phyloP scores from a whole-genome alignment of 2,329 filamentous ascomycete species.

The Alternaria sp. region DNA sequence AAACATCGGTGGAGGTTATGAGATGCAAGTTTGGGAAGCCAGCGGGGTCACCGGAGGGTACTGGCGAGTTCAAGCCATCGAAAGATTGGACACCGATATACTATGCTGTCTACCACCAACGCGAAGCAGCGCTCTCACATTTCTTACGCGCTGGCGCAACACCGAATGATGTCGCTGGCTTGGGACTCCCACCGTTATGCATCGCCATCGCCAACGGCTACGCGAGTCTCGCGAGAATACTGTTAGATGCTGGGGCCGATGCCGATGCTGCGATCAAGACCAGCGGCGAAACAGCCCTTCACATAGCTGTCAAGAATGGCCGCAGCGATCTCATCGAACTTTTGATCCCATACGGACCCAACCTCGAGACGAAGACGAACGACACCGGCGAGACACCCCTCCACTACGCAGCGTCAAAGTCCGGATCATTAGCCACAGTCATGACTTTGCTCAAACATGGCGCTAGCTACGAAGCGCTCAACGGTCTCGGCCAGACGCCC shows the following conservation, averaged over 20 bases:
- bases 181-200: constrained; percentile 34
- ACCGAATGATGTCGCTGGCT: constrained; percentile 30
- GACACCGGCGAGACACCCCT: constrained; percentile 38
- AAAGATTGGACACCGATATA: constrained; percentile 42
- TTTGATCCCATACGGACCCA: constrained; percentile 28
- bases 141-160: constrained; percentile 37
- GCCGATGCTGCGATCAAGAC: constrained; percentile 26
- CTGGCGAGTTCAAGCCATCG: constrained; percentile 21
- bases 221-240: constrained; percentile 28
- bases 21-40: constrained; percentile 38
- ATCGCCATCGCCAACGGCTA: constrained; percentile 38
- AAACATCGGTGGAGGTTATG: constrained; percentile 40
- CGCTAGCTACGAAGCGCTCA: constrained; percentile 33
- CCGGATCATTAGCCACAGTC: constrained; percentile 29
- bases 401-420: constrained; percentile 40
- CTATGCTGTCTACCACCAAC: constrained; percentile 39
- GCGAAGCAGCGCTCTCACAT: constrained; percentile 41
- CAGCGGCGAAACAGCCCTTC: constrained; percentile 39
- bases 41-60: constrained; percentile 5
- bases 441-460: constrained; percentile 34
- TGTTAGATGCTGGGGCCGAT: constrained; percentile 37
- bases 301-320: constrained; percentile 38
- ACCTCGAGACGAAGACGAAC: constrained; percentile 30
- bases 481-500: constrained; percentile 29
- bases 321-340: constrained; percentile 34